Evolutionary conservation across 257 asterid genomes (phyloP), one percentile per base, ranked within the genome.

Genomic region (Scutellaria barbata): DNA sequence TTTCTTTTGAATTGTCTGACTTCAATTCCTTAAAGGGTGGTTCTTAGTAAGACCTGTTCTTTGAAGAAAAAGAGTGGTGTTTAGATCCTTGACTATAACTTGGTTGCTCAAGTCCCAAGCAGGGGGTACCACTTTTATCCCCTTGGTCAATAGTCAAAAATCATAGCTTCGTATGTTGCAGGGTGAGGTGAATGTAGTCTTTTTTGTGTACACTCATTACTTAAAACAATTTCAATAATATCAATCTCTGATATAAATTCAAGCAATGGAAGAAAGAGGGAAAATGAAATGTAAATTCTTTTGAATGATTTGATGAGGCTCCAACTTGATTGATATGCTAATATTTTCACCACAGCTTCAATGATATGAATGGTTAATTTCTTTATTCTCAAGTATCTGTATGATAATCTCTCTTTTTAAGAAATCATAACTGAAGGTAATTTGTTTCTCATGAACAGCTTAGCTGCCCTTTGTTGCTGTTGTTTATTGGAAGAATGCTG

Each of bases 391-490:
- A 33, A 48, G 54, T 39, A 17, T 69, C 16, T 62, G 16, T 48
- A 14, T 9, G 7, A 5, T 22, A 8, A 1, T 18, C 2, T 71
- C 55, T 60, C 7, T 20, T 56, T 22, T 43, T 7, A 33, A 59
- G 47, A 48, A 70, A 75, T 42, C 63, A 13, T 59, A 12, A 57
- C 55, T 62, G 71, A 55, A 66, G 66, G 47, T 50, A 37, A 12
- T 60, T 55, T 68, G 55, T 52, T 48, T 64, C 35, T 52, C 25
- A n/a, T 73, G 57, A 81, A 85, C 89, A 88, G 96, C 80, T 74
- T 88, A 17, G 88, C 92, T 58, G 92, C 92, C 72, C 89, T 89
- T 5, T 86, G 92, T 69, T 89, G 92, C 82, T 85, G 96, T 68
- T 89, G 90, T 80, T 20, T 86, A 62, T 63, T 89, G 75, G 93